Base-by-base conservation (phyloP, 1,284 basidiomycete species). In the Cutaneotrichosporon dermatis region DNA sequence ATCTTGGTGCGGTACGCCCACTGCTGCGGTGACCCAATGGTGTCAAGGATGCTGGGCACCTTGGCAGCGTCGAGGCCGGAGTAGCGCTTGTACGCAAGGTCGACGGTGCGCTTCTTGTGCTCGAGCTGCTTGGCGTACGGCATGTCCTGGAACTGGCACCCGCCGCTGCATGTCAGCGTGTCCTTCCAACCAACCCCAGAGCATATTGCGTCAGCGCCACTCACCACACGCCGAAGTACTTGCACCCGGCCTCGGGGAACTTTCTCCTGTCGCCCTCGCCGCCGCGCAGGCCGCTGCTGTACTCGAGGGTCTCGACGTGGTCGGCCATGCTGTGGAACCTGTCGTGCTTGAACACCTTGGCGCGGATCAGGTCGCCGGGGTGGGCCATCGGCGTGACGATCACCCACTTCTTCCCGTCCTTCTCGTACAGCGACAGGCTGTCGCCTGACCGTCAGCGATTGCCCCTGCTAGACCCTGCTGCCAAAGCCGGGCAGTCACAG, bases 1-100 rank as follows among this genome's bases (percentile, higher is more conserved):
- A 99, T 87, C 79, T 99, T 99, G 1, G 96, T 99, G 25, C 95
- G 86, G 76, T 99, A 99, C 49, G 83, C 84, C 77, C 95, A 97
- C 65, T 95, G 87, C 53, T 89, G 80, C 0, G 95, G 96, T 0
- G 90, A 93, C 6, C 85, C 84, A 13, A 95, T 87, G 0, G 95
- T 98, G 0, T 86, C 79, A 53, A 84, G 82, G 37, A 93, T 85
- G 0, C 73, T 58, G 9, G 94, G 93, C 1, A 97, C 78, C 1
- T 81, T 75, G 0, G 49, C 54, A 15, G 58, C 33, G 12, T 54
- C 70, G 79, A 66, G 69, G 83, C 86, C 78, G 11, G 92, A 93
- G 73, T 88, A 94, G 66, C 85, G 88, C 68, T 82, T 75, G 75
- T 91, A 96, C 1, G 93, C 92, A 59, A 90, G 88, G 42, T 88